These are phyloP conservation scores for Pluteus cervinus DNA, from an alignment of 768 basidiomycete genomes.

Conservation along the genomic window DNA sequence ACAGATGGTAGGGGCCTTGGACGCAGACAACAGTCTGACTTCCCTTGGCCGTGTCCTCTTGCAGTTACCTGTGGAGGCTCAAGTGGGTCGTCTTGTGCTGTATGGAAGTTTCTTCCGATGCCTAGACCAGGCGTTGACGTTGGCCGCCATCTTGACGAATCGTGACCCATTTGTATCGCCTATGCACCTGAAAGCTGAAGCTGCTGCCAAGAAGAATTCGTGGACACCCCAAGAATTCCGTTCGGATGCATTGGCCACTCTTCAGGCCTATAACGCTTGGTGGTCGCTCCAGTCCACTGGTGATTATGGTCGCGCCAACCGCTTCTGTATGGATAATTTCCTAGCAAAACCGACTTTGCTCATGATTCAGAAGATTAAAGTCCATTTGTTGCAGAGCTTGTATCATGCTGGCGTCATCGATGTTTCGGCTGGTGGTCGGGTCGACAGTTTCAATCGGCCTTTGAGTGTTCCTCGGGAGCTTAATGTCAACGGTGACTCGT, in stretches of 20 bases:
- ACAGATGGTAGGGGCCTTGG: conserved; percentile 83
- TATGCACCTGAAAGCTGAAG: conserved; percentile 64
- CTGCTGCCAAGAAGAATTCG: conserved; percentile 64
- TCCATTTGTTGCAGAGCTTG: conserved; percentile 69
- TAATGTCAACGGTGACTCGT: conserved; percentile 65
- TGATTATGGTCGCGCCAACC: conserved; percentile 58
- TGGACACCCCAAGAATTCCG: conserved; percentile 79
- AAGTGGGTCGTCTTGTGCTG: conserved; percentile 83
- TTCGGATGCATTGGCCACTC: conserved; percentile 76
- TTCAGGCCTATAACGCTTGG: conserved; percentile 83
- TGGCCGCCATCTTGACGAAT: conserved; percentile 87
- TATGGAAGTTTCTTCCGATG: conserved; percentile 93
- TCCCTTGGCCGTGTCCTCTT: conserved; percentile 85
- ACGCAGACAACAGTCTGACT: conserved; percentile 68
- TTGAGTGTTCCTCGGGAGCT: conserved; percentile 56
- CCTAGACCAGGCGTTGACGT: conserved; percentile 78
- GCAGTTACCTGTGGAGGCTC: conserved; percentile 84
- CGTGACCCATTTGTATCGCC: conserved; percentile 90
- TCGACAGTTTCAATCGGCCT: conserved; percentile 26
- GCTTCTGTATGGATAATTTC: conserved; percentile 83
- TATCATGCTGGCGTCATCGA: conserved; percentile 79
- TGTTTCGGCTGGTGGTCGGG: conserved; percentile 63
- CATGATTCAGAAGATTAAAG: conserved; percentile 74
- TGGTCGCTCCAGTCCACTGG: conserved; percentile 61
- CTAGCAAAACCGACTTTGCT: conserved; percentile 80